A percentile compares a stretch with the other conserved stretches of the same genome.
Conservation (phyloP, 441 rosid species). For the Populus hybrid region DNA sequence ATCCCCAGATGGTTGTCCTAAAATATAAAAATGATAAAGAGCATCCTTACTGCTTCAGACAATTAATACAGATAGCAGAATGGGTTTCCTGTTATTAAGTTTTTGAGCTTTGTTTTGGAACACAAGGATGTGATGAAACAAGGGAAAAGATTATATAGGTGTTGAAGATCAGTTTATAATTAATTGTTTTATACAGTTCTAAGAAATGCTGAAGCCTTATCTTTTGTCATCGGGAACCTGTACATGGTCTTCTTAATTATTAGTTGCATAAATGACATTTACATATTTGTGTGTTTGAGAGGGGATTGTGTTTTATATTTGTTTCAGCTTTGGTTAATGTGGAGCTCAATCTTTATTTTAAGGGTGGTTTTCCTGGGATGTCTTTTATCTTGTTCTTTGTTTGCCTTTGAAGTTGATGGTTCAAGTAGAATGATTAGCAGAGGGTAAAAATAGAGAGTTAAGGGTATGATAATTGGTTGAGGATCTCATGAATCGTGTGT, state of each 20-base stretch:
- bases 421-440: neutral
- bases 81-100: neutral
- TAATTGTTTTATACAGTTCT: neutral
- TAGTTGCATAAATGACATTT: neutral
- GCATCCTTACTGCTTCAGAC: neutral
- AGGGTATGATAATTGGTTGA: too few relatives aligned
- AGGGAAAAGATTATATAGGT: neutral
- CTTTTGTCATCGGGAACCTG: neutral
- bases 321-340: neutral
- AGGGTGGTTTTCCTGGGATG: neutral
- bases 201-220: neutral
- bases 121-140: neutral
- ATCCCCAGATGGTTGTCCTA: neutral
- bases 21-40: too few relatives aligned
- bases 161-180: too few relatives aligned
- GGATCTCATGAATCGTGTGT: too few relatives aligned
- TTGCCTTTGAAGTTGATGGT: neutral
- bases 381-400: neutral
- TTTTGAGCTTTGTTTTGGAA: neutral
- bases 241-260: neutral
- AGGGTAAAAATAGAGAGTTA: neutral
- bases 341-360: neutral
- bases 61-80: neutral
- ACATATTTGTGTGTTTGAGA: neutral
- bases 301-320: neutral